phyloP scores from a whole-genome alignment of 768 basidiomycete genomes.

The Hydnomerulius pinastri region DNA sequence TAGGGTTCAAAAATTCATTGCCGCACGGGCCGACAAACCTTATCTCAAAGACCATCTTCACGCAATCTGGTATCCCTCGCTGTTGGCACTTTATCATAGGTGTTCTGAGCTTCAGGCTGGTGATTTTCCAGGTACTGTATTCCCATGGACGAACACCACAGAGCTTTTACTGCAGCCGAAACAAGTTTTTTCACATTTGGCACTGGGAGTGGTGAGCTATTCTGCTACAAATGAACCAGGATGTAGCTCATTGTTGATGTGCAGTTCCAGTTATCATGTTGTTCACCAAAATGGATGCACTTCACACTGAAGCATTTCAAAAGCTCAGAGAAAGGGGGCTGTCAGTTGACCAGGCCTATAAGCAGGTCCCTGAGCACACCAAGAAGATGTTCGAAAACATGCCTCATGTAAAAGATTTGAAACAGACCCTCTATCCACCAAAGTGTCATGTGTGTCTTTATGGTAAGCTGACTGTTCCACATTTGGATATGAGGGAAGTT shows the following conservation, averaged over 20 bases:
- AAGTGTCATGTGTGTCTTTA: background rate
- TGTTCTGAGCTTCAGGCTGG: background rate
- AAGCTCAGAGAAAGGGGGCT: slow-evolving; percentile 9
- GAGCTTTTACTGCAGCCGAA: slow-evolving; percentile 27
- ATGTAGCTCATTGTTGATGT: background rate
- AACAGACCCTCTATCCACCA: background rate
- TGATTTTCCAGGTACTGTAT: slow-evolving; percentile 38
- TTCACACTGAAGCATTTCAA: slow-evolving; percentile 18
- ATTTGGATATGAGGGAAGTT: too few species aligned
- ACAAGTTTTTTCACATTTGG: slow-evolving; percentile 30
- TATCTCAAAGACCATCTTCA: too few species aligned
- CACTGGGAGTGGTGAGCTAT: slow-evolving; percentile 3
- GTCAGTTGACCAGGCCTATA: slow-evolving; percentile 1
- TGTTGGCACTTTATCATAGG: background rate
- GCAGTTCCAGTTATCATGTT: slow-evolving; percentile 39
- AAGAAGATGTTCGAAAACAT: background rate
- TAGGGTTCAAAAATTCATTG: too few species aligned
- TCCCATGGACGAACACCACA: slow-evolving; percentile 18
- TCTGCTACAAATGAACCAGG: too few species aligned
- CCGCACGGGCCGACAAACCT: too few species aligned
- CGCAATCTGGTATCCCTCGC: too few species aligned
- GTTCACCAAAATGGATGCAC: slow-evolving; percentile 40
- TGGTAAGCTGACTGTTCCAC: too few species aligned
- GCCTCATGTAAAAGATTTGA: background rate
- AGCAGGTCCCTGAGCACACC: slow-evolving; percentile 13